phyloP scores from a whole-genome alignment of 805 yeast genomes.

The Candida dajiaensis region DNA sequence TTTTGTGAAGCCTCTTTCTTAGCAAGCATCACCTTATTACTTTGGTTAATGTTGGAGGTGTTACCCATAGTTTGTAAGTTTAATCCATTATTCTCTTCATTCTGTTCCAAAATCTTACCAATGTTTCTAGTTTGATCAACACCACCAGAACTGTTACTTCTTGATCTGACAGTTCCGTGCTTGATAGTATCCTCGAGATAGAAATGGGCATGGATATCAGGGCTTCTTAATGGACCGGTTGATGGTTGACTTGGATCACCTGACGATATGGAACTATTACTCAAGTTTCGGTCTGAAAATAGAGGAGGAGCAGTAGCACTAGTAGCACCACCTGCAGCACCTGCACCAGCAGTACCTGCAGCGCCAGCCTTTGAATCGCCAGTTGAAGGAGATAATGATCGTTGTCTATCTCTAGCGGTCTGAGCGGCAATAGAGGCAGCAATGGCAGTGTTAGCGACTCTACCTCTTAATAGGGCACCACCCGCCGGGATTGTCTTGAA shows the following conservation, averaged over 20 bases:
- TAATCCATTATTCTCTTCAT: neutral
- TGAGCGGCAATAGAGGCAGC: constrained; percentile 36
- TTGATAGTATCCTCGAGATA: constrained; percentile 62
- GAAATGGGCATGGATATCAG: constrained; percentile 76
- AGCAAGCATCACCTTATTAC: constrained; percentile 8
- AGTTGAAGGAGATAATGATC: constrained; percentile 12
- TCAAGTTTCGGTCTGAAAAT: constrained; percentile 5
- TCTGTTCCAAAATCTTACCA: neutral
- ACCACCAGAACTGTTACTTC: constrained; percentile 22
- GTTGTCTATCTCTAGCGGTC: constrained; percentile 27
- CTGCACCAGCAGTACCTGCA: too few species aligned
- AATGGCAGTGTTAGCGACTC: constrained; percentile 33
- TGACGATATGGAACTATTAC: constrained; percentile 20
- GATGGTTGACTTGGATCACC: constrained; percentile 8
- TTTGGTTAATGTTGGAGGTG: constrained; percentile 5
- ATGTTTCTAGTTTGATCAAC: constrained; percentile 1
- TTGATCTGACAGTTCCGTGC: constrained; percentile 32
- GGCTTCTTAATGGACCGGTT: constrained; percentile 39
- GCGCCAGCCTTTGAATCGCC: neutral
- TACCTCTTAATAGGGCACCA: constrained; percentile 36
- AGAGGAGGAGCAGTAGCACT: neutral
- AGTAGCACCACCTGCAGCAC: too few species aligned
- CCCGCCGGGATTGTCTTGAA: constrained; percentile 39
- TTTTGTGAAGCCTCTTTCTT: constrained; percentile 39
- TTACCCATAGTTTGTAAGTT: neutral